A percentile compares a stretch with the other conserved stretches of the same genome.
Evolutionary conservation across 2,329 filamentous ascomycete genomes (phyloP).

Genomic region (Cytospora chrysosperma): DNA sequence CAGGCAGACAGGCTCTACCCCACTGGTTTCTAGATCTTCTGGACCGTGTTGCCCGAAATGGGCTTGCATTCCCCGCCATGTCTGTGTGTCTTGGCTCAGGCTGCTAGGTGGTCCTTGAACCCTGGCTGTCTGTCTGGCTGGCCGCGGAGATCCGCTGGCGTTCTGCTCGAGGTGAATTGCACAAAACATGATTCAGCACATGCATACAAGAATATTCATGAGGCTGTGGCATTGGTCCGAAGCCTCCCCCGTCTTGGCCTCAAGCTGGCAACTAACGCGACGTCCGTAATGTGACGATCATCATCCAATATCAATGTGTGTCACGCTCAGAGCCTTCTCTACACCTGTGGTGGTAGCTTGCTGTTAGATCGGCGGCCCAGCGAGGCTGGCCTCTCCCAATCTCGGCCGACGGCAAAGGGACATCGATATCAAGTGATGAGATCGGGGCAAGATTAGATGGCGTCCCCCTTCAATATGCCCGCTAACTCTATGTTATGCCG

Average conservation of each 20-base stretch:
- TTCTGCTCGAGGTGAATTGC: background rate
- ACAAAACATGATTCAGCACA: background rate
- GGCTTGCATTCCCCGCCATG: background rate
- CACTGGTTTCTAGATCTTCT: background rate
- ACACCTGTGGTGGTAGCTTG: background rate
- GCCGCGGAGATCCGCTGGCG: background rate
- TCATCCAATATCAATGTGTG: background rate
- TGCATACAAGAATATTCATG: background rate
- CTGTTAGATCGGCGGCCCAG: background rate
- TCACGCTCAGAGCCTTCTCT: background rate
- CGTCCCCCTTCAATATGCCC: background rate
- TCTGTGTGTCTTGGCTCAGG: background rate
- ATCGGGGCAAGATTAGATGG: background rate
- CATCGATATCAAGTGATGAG: background rate
- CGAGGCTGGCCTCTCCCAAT: background rate
- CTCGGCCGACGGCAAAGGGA: background rate
- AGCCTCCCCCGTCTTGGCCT: background rate
- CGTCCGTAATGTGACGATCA: background rate
- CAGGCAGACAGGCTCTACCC: background rate
- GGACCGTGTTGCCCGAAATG: background rate
- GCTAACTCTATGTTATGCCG: background rate
- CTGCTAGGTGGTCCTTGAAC: background rate
- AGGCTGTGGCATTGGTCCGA: background rate
- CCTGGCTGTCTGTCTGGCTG: background rate
- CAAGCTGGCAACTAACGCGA: background rate